Evolutionary conservation across 768 basidiomycete species (phyloP).

Genomic region (Mycena crocata): DNA sequence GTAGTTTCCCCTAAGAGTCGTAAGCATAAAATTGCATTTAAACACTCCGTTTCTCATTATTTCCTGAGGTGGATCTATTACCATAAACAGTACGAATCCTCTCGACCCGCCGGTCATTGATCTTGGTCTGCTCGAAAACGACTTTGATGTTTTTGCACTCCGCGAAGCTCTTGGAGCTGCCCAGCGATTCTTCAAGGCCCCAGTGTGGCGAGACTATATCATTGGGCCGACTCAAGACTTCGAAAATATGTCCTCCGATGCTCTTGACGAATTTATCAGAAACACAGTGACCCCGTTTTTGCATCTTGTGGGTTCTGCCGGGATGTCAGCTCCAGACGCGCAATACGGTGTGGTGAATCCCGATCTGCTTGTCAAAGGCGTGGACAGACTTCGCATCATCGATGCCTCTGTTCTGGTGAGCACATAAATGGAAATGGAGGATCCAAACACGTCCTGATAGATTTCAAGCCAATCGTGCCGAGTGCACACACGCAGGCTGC

Average conservation of each 20-base stretch:
- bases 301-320: slow-evolving; percentile 10
- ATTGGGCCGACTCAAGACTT: slow-evolving; percentile 10
- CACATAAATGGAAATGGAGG: background rate
- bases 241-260: background rate
- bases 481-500: slow-evolving; percentile 6
- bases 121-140: slow-evolving; percentile 50
- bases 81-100: slow-evolving; percentile 50
- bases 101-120: slow-evolving; percentile 57
- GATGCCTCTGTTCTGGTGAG: slow-evolving; percentile 31
- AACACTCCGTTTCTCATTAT: background rate
- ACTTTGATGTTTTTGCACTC: slow-evolving; percentile 34
- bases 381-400: slow-evolving; percentile 26
- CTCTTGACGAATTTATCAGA: slow-evolving; percentile 3
- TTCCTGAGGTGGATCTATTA: slow-evolving; percentile 34
- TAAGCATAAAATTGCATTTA: slow-evolving; percentile 27
- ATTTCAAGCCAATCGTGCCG: background rate
- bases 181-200: background rate
- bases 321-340: slow-evolving; percentile 10
- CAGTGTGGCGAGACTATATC: slow-evolving; percentile 1
- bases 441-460: background rate
- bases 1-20: slow-evolving; percentile 25
- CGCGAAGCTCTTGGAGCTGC: slow-evolving; percentile 17
- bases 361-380: slow-evolving; percentile 28
- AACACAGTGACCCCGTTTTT: background rate
- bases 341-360: slow-evolving; percentile 30